phyloP scores from a whole-genome alignment of 75 land plant genomes.

The Ceratopteris richardii region DNA sequence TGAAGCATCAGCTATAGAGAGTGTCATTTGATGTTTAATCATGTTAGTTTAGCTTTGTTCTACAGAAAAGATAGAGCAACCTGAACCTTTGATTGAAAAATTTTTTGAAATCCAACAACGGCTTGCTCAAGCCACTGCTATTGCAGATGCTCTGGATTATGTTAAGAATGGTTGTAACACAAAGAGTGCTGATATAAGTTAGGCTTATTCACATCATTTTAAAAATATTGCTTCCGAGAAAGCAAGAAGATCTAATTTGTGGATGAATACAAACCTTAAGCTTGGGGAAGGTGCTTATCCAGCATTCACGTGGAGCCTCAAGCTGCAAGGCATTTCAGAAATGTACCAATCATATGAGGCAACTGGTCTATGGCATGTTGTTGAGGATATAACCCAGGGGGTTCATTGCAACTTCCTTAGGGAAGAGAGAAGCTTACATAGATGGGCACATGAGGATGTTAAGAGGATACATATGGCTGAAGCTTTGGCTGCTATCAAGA shows the following conservation, averaged over 20 bases:
- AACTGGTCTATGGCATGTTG: too few relatives aligned
- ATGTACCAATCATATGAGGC: too few relatives aligned
- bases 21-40: conserved; percentile 56
- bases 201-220: conserved; percentile 30
- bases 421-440: too few relatives aligned
- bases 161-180: conserved; percentile 7
- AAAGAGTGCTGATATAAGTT: conserved; percentile 9
- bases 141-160: conserved; percentile 42
- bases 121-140: conserved; percentile 25
- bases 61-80: conserved; percentile 51
- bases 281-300: too few relatives aligned
- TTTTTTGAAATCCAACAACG: conserved; percentile 60
- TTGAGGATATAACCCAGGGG: too few relatives aligned
- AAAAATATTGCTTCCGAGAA: conserved; percentile 17
- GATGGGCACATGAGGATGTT: too few relatives aligned
- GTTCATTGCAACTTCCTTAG: too few relatives aligned
- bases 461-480: too few relatives aligned
- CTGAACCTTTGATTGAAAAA: conserved; percentile 65
- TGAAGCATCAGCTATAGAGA: conserved; percentile 61
- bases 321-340: too few relatives aligned
- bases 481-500: too few relatives aligned
- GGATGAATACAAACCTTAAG: conserved; percentile 97
- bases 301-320: too few relatives aligned
- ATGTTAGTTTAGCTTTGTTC: conserved; percentile 79
- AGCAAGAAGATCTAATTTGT: conserved; percentile 27